phyloP scores from a whole-genome alignment of 257 asterid species.

The Linaria vulgaris region DNA sequence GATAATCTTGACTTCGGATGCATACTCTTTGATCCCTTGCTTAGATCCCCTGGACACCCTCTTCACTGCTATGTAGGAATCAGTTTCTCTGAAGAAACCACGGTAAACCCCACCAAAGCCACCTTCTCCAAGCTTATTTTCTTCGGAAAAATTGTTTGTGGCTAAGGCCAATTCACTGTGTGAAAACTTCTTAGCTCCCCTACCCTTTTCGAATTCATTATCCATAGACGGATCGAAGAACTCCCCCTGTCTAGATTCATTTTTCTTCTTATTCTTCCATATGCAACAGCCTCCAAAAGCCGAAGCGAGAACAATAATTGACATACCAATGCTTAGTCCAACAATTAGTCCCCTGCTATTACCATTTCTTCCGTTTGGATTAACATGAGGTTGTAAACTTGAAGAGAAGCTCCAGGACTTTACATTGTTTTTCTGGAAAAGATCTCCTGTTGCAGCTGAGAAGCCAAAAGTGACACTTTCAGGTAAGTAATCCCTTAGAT shows the following conservation, averaged over 20 bases:
- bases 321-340: slow-evolving; percentile 25
- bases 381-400: not conserved
- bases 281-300: not conserved
- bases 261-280: slow-evolving; percentile 16
- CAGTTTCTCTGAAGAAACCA: slow-evolving; percentile 24
- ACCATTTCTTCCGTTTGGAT: not conserved
- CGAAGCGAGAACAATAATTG: not conserved
- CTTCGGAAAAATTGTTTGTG: slow-evolving; percentile 16
- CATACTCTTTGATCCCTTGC: slow-evolving; percentile 37
- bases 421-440: slow-evolving; percentile 17
- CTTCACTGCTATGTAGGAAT: slow-evolving; percentile 33
- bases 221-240: slow-evolving; percentile 5
- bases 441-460: slow-evolving; percentile 33
- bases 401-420: slow-evolving; percentile 32
- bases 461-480: slow-evolving; percentile 37
- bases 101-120: slow-evolving; percentile 39
- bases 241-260: not conserved
- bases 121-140: slow-evolving; percentile 37
- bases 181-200: slow-evolving; percentile 28
- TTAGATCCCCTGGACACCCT: slow-evolving; percentile 29
- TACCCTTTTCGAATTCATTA: slow-evolving; percentile 31
- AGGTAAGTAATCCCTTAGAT: slow-evolving; percentile 32
- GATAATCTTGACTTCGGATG: slow-evolving; percentile 39
- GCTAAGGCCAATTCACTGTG: slow-evolving; percentile 22
- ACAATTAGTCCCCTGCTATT: slow-evolving; percentile 11